These are phyloP conservation scores for Pseudopediastrum boryanum DNA, from an alignment of 139 green algal species.

Conservation along the genomic window DNA sequence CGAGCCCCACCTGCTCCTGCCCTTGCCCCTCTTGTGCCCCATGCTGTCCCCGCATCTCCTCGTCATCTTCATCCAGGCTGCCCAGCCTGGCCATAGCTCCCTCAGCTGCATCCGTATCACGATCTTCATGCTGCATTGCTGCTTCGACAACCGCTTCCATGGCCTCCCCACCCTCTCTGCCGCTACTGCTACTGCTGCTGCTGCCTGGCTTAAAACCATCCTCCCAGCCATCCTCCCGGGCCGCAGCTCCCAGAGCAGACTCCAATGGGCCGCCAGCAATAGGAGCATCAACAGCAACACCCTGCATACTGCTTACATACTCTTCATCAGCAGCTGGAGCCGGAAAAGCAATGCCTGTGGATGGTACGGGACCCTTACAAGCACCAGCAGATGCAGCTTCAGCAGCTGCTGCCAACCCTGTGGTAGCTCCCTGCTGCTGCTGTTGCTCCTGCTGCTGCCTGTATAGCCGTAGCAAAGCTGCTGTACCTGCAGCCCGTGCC, in stretches of 20 bases:
- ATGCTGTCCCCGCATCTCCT: not conserved
- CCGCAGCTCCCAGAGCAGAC: conserved; percentile 7
- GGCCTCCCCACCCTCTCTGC: too few species aligned
- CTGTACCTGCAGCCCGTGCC: not conserved
- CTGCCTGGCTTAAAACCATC: not conserved
- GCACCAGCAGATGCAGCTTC: not conserved
- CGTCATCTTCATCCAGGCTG: not conserved
- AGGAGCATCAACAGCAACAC: not conserved
- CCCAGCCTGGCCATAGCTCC: conserved; percentile 4
- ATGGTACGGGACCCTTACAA: not conserved
- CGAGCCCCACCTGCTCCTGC: not conserved
- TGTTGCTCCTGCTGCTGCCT: not conserved
- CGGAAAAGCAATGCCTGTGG: too few species aligned
- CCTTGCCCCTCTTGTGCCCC: not conserved
- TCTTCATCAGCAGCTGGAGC: conserved; percentile 5
- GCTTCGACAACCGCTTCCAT: too few species aligned
- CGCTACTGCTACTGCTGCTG: conserved; percentile 10
- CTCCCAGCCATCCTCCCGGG: not conserved
- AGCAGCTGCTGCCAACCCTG: conserved; percentile 18
- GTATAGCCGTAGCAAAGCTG: not conserved
- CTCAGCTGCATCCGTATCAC: too few species aligned
- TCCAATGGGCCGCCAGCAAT: not conserved
- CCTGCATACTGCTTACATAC: conserved; percentile 1
- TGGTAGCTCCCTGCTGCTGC: not conserved
- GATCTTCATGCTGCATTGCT: too few species aligned